Conservation (phyloP, 345 rosid genomes). For the Citrus maxima region DNA sequence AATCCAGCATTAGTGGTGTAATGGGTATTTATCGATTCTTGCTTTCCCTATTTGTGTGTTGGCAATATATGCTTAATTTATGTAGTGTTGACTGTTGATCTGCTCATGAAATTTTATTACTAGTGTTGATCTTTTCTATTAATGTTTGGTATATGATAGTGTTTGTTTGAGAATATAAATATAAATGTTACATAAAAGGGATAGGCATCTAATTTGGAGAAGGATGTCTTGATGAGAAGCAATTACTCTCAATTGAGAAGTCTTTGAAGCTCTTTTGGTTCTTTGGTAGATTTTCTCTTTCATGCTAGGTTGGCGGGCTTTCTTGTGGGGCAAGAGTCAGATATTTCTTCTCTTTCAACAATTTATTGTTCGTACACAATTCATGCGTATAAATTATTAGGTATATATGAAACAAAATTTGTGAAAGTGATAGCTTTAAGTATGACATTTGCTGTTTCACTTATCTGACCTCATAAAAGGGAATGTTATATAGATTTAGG, state of each 20-base stretch:
- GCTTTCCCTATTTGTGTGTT: background rate
- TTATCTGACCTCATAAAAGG: background rate
- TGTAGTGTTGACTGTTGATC: background rate
- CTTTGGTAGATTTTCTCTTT: background rate
- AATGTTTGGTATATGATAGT: background rate
- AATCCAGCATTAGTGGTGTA: slow-evolving; percentile 3
- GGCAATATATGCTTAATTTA: background rate
- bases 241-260: background rate
- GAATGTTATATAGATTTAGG: background rate
- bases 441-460: background rate
- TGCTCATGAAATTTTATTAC: background rate
- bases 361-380: background rate
- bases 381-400: background rate
- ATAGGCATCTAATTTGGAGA: background rate
- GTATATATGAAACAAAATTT: background rate
- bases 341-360: background rate
- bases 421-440: background rate
- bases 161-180: background rate
- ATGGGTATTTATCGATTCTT: background rate
- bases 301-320: background rate
- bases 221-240: background rate
- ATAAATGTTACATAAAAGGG: background rate
- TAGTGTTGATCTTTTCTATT: background rate
- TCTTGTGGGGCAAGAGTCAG: background rate
- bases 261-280: background rate